Base-by-base conservation (phyloP, 2,329 filamentous ascomycete genomes). In the Fusarium anthophilum region DNA sequence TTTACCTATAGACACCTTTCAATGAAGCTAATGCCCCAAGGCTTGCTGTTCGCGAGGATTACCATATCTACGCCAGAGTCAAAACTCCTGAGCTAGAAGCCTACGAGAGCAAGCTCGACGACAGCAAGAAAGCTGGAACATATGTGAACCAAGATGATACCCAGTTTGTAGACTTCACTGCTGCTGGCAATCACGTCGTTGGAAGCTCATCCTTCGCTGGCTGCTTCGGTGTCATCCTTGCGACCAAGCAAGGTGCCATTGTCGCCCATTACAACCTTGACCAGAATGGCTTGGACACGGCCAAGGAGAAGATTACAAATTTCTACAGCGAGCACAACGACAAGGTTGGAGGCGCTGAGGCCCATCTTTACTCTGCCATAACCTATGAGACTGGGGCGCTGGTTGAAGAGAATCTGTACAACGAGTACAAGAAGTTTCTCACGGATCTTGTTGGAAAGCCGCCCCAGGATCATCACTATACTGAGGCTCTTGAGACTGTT, bases 151-250 rank as follows among this genome's bases (percentile, higher is more conserved):
- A 59, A 28, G 26, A n/a, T 26, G 22, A 47, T 2, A 30, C 54
- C 9, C 6, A 45, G 22, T 63, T 63, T 37, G 35, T 63, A 20
- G 41, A 47, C 22, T 63, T 63, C 15, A 63, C 41, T 22, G 5
- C 41, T 26, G 35, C 18, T n/a, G 53, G 35, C 0, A 14, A 39
- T 28, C 60, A 60, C 6, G 5, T 39, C 0, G 57, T 60, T 32
- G 53, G 53, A 12, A 63, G 60, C 32, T n/a, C 37, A 5, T 44
- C 35, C 4, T 63, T 63, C 15, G 26, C 35, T 30, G 60, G 60
- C 26, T 63, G 60, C n/a, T 59, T 63, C 22, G 60, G 60, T 35
- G 35, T 63, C 18, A 44, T 63, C 22, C 35, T 63, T 17, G 60
- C 41, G 3, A 63, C 60, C 17, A 63, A 47, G 54, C 60, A 63